Evolutionary conservation across 1,284 basidiomycete genomes (phyloP), one percentile per base, ranked within the genome.

Genomic region (Porodaedalea pini): DNA sequence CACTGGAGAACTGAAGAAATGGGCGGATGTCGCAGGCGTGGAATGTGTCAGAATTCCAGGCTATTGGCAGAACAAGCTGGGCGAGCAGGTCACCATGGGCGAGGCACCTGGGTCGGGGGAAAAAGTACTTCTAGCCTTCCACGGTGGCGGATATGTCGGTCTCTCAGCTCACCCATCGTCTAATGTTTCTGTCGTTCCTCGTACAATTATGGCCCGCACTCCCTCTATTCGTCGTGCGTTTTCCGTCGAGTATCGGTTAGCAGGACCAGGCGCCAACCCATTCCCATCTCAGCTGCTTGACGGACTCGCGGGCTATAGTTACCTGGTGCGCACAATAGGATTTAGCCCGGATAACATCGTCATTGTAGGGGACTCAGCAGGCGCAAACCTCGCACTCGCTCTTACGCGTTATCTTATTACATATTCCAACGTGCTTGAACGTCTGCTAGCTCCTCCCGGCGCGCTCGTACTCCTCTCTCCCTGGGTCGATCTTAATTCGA

Each of bases 321-420:
- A 86, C 64, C 77, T 87, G 6, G 75, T 85, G 32, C 61, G 73
- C 44, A 68, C 65, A 1, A 61, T 78, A 21, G 73, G 74, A 0
- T 75, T 82, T 58, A 57, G 64, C 0, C 74, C 80, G 10, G 62
- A 70, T 6, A 73, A 85, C 63, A 83, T 91, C 62, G 73, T 86
- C 48, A 54, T 92, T 17, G 76, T 74, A 13, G 88, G 88, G 0
- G 88, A 91, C 66, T 86, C 83, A 11, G 87, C 88, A 0, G 90
- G 89, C 2, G 88, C 79, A 1, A 88, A 89, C 66, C 75, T 90
- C 19, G 83, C 81, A 0, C 73, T 85, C 25, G 84, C 86, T 0
- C 70, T 83, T 13, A 73, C 71, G 3, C 76, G 79, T 13, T 83
- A 83, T 62, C 74, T 82, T 13, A 69, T 76, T 41, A 75, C 79